These are phyloP conservation scores for Urtica urens DNA, from an alignment of 306 rosid species.

Conservation along the genomic window DNA sequence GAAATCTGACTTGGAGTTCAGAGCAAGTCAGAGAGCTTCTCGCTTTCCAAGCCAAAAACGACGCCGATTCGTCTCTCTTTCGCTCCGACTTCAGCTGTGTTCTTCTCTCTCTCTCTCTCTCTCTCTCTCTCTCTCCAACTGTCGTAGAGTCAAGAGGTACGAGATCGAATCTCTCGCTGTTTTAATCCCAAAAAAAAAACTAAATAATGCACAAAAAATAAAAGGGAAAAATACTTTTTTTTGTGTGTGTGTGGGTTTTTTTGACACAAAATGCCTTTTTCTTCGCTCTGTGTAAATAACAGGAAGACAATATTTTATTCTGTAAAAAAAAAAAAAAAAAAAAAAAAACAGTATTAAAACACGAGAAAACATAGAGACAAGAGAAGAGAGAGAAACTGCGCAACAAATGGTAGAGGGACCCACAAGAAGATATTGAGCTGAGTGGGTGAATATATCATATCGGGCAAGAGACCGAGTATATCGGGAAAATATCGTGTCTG, in stretches of 20 bases:
- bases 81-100: slow-evolving; percentile 17
- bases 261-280: slow-evolving; percentile 2
- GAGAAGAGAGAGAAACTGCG: background rate
- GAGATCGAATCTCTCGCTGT: slow-evolving; percentile 47
- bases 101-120: slow-evolving; percentile 11
- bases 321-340: background rate
- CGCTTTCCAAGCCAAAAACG: slow-evolving; percentile 7
- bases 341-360: background rate
- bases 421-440: slow-evolving; percentile 17
- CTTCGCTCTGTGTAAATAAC: background rate
- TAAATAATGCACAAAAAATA: background rate
- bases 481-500: too few relatives aligned
- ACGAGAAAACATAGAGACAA: background rate
- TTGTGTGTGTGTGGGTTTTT: too few relatives aligned
- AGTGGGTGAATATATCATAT: slow-evolving; percentile 22
- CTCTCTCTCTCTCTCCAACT: slow-evolving; percentile 16
- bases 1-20: slow-evolving; percentile 37
- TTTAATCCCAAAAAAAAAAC: background rate
- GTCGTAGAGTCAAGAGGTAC: slow-evolving; percentile 26
- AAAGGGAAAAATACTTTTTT: background rate
- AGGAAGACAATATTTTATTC: background rate
- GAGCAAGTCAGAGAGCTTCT: background rate
- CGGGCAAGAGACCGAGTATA: slow-evolving; percentile 1
- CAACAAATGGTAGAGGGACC: slow-evolving; percentile 9
- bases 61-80: slow-evolving; percentile 29